Conservation (phyloP, 106 monocot genomes). For the Allium cepa region DNA sequence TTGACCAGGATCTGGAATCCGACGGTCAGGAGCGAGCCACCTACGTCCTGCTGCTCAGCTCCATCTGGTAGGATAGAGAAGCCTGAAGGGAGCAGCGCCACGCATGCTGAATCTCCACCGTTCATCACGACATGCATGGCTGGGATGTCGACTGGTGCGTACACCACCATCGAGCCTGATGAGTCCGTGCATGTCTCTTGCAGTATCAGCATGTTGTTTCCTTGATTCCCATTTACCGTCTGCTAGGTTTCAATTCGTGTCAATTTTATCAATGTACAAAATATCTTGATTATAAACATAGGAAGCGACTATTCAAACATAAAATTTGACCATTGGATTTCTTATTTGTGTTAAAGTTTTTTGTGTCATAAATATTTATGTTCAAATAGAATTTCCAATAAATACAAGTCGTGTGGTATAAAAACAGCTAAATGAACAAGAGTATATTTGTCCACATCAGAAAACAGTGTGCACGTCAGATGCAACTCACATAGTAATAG, state of each 20-base stretch:
- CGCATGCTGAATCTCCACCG: slow-evolving; percentile 69
- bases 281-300: too few relatives aligned
- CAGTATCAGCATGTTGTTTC: slow-evolving; percentile 80
- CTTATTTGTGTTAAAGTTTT: too few relatives aligned
- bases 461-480: too few relatives aligned
- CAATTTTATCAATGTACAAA: too few relatives aligned
- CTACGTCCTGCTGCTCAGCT: slow-evolving; percentile 3
- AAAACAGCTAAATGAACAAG: too few relatives aligned
- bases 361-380: too few relatives aligned
- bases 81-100: slow-evolving; percentile 77
- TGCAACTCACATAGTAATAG: too few relatives aligned
- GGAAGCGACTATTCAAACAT: too few relatives aligned
- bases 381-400: too few relatives aligned
- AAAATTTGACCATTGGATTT: too few relatives aligned
- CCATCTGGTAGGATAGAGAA: slow-evolving; percentile 56
- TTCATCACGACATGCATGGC: slow-evolving; percentile 83
- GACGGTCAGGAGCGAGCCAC: slow-evolving; percentile 73
- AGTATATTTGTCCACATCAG: too few relatives aligned
- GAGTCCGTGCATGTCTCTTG: slow-evolving; percentile 80
- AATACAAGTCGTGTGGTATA: too few relatives aligned
- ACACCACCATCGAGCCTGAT: slow-evolving; percentile 75
- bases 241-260: slow-evolving; percentile 4
- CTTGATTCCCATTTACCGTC: slow-evolving; percentile 48
- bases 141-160: slow-evolving; percentile 80
- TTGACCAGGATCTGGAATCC: slow-evolving; percentile 89